A percentile compares a stretch with the other conserved stretches of the same genome.
Evolutionary conservation across 148 eudicot genomes (phyloP).

Genomic region (Euryodendron excelsum): DNA sequence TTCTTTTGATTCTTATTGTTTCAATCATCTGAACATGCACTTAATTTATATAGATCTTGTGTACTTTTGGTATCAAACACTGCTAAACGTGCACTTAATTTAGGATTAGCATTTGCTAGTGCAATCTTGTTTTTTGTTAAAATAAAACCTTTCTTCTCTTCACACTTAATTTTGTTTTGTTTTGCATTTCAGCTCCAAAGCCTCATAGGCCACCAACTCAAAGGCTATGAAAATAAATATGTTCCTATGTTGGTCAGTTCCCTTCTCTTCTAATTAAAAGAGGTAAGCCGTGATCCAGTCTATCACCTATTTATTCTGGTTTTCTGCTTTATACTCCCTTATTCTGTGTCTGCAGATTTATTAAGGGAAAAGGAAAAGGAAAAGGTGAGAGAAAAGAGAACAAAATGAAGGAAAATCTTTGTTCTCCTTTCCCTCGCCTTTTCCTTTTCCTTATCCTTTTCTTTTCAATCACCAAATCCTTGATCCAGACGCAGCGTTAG

Average conservation of each 20-base stretch:
- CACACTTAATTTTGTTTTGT: not conserved
- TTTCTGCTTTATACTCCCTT: not conserved
- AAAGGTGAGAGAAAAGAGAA: too few relatives aligned
- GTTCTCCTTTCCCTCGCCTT: too few relatives aligned
- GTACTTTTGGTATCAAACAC: too few relatives aligned
- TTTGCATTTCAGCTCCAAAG: slow-evolving; percentile 54
- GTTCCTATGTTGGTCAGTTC: not conserved
- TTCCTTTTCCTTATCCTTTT: too few relatives aligned
- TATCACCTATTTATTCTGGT: not conserved
- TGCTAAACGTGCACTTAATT: not conserved
- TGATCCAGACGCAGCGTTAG: too few relatives aligned
- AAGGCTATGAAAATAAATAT: not conserved
- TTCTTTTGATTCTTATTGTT: not conserved
- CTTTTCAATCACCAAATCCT: too few relatives aligned
- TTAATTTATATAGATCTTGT: too few relatives aligned
- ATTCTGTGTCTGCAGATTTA: too few relatives aligned
- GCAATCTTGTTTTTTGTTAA: not conserved
- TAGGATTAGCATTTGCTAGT: not conserved
- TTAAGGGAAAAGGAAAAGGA: too few relatives aligned
- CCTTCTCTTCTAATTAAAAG: not conserved
- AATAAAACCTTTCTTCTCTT: too few relatives aligned
- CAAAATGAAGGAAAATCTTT: too few relatives aligned
- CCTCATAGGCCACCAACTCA: slow-evolving; percentile 68
- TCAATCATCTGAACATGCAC: not conserved
- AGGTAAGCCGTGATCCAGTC: not conserved